phyloP scores from a whole-genome alignment of 2,329 filamentous ascomycete genomes.

The Coniella vitis region DNA sequence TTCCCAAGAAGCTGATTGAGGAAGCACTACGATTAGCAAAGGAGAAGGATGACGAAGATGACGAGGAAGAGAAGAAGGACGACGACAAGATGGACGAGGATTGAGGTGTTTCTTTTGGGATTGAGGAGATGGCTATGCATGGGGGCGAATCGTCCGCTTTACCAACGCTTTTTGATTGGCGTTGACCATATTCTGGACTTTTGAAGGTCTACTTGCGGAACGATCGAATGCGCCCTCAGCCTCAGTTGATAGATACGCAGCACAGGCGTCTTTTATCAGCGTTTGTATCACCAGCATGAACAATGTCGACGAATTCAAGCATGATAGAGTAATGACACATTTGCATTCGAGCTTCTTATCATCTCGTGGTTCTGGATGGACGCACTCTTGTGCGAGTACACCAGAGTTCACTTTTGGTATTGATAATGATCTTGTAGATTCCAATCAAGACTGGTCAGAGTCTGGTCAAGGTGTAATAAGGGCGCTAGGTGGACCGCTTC shows the following conservation, averaged over 20 bases:
- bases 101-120: constrained; percentile 5
- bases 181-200: background rate
- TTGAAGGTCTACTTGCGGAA: background rate
- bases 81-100: constrained; percentile 81
- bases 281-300: constrained; percentile 18
- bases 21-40: constrained; percentile 90
- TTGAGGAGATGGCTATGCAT: background rate
- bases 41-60: constrained; percentile 79
- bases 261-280: constrained; percentile 8
- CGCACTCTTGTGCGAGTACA: no score
- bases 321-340: constrained; percentile 19
- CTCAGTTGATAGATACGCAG: constrained; percentile 3
- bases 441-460: no score
- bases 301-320: constrained; percentile 13
- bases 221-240: background rate
- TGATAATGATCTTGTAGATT: no score
- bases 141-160: background rate
- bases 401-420: no score
- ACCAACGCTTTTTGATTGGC: background rate
- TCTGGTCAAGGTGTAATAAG: no score
- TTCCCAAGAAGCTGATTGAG: constrained; percentile 82
- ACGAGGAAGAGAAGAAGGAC: constrained; percentile 61
- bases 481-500: no score
- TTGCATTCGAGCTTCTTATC: background rate
- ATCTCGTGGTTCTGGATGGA: background rate